Conservation (phyloP, 768 basidiomycete genomes). For the Naganishia antarctica region DNA sequence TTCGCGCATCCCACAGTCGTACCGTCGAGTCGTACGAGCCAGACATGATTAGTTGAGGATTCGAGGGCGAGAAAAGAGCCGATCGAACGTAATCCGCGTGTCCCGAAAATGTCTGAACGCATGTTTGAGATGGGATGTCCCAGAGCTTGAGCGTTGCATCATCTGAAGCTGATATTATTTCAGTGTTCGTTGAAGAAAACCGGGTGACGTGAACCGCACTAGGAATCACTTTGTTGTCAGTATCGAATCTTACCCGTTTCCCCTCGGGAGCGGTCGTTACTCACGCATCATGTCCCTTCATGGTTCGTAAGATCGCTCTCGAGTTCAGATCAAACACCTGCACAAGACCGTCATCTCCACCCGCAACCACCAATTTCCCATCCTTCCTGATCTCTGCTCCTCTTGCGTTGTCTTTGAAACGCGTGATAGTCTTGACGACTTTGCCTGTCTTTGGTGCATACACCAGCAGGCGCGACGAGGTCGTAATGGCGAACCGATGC, state of each 20-base stretch:
- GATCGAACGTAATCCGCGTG: conserved; percentile 96
- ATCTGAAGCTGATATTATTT: conserved; percentile 89
- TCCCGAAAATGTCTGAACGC: conserved; percentile 69
- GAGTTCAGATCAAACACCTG: conserved; percentile 89
- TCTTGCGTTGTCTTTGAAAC: conserved; percentile 93
- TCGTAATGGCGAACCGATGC: conserved; percentile 91
- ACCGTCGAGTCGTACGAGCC: conserved; percentile 94
- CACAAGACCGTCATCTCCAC: conserved; percentile 86
- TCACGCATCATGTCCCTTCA: conserved; percentile 85
- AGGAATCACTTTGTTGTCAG: neutral
- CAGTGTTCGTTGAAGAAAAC: conserved; percentile 75
- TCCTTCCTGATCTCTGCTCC: conserved; percentile 83
- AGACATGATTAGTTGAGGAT: conserved; percentile 78
- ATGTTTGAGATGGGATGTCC: conserved; percentile 86
- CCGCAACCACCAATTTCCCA: conserved; percentile 90
- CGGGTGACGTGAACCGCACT: conserved; percentile 86
- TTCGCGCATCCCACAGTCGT: conserved; percentile 77
- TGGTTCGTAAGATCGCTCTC: conserved; percentile 82
- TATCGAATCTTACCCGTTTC: neutral
- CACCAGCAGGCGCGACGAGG: conserved; percentile 86
- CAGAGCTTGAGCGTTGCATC: conserved; percentile 90
- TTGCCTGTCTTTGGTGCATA: conserved; percentile 95
- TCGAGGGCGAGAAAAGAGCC: conserved; percentile 75
- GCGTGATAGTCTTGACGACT: conserved; percentile 88
- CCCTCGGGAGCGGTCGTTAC: conserved; percentile 26